These are phyloP conservation scores for Lachnum nothofagi DNA, from an alignment of 2,329 filamentous ascomycete species.

Conservation along the genomic window DNA sequence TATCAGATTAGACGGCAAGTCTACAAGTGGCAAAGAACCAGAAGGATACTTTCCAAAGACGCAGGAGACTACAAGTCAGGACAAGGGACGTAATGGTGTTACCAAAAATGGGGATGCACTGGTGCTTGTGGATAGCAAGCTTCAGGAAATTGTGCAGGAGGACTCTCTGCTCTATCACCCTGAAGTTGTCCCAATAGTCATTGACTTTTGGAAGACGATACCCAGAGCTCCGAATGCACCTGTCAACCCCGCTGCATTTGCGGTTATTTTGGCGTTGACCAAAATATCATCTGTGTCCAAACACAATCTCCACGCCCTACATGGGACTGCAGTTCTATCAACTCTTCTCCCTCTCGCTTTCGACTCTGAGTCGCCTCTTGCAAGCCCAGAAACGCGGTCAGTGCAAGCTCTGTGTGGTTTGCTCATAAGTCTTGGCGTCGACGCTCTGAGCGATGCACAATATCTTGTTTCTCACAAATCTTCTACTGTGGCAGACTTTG, in stretches of 20 bases:
- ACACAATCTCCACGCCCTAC: slow-evolving; percentile 66
- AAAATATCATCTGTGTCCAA: slow-evolving; percentile 57
- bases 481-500: slow-evolving; percentile 58
- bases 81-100: not conserved
- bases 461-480: slow-evolving; percentile 57
- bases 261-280: slow-evolving; percentile 47
- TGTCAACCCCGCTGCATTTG: slow-evolving; percentile 52
- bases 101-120: slow-evolving; percentile 23
- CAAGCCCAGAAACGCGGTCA: slow-evolving; percentile 50
- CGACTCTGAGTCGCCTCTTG: slow-evolving; percentile 44
- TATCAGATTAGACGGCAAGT: slow-evolving; percentile 26
- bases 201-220: slow-evolving; percentile 60
- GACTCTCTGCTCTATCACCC: slow-evolving; percentile 53
- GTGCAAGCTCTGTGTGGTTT: slow-evolving; percentile 63
- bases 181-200: slow-evolving; percentile 57
- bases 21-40: not conserved
- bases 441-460: slow-evolving; percentile 75
- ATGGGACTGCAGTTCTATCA: slow-evolving; percentile 65
- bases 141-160: slow-evolving; percentile 46
- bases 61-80: not conserved
- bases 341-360: slow-evolving; percentile 62
- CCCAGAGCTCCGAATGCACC: slow-evolving; percentile 42
- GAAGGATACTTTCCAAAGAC: slow-evolving; percentile 12
- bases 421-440: slow-evolving; percentile 71
- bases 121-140: slow-evolving; percentile 32